Percentiles rank a stretch among this genome's conserved stretches.
Evolutionary conservation across 345 rosid genomes (phyloP).

Genomic region (Brassica juncea): DNA sequence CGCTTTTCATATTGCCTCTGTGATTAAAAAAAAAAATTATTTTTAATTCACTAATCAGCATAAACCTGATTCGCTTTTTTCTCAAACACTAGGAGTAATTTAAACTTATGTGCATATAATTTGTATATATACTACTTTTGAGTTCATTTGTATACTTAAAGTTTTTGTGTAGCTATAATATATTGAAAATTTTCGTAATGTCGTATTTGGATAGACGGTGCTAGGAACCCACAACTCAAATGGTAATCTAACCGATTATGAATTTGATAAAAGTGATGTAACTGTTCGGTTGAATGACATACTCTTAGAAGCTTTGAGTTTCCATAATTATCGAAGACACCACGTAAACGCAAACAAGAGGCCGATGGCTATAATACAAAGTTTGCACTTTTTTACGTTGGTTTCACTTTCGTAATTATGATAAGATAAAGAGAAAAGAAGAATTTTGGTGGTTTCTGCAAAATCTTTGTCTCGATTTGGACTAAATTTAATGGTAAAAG

Average conservation of each 20-base stretch:
- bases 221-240: no score
- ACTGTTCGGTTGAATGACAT: background rate
- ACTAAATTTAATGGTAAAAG: slow-evolving; percentile 24
- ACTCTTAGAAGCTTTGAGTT: background rate
- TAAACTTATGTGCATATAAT: background rate
- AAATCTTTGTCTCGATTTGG: slow-evolving; percentile 6
- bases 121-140: background rate
- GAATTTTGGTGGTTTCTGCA: slow-evolving; percentile 24
- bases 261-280: no score
- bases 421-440: slow-evolving; percentile 12
- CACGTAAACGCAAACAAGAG: background rate
- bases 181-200: no score
- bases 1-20: background rate
- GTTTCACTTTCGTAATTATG: slow-evolving; percentile 24
- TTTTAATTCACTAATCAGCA: background rate
- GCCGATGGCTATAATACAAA: slow-evolving; percentile 5
- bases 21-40: background rate
- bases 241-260: no score
- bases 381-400: slow-evolving; percentile 14
- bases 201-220: no score
- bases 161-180: background rate
- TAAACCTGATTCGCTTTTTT: background rate
- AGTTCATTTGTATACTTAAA: background rate
- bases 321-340: background rate
- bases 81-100: background rate